Evolutionary conservation across 2,329 filamentous ascomycete genomes (phyloP).

Genomic region (Pestalotiopsis fici): DNA sequence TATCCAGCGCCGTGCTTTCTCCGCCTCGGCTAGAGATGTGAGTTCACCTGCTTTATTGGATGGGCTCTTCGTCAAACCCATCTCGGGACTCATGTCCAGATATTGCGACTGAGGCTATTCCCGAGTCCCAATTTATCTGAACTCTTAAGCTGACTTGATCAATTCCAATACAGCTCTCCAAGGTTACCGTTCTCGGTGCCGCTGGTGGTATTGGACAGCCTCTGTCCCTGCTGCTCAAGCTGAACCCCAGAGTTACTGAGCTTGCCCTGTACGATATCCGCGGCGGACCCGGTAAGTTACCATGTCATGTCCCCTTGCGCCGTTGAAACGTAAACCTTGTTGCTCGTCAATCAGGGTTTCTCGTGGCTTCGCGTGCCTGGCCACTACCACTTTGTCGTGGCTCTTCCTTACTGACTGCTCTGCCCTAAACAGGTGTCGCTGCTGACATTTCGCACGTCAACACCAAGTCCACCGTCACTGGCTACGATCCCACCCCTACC

Average conservation of each 20-base stretch:
- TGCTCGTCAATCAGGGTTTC: background rate
- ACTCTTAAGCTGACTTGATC: conserved; percentile 15
- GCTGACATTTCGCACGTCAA: conserved; percentile 99
- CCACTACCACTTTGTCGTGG: background rate
- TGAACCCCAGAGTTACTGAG: conserved; percentile 92
- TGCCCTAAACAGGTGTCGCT: conserved; percentile 73
- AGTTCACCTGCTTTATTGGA: conserved; percentile 25
- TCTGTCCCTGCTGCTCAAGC: conserved; percentile 95
- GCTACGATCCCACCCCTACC: conserved; percentile 76
- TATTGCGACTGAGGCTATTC: conserved; percentile 3
- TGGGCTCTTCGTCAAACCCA: conserved; percentile 14
- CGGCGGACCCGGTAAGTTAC: conserved; percentile 69
- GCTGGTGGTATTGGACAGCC: conserved; percentile 98
- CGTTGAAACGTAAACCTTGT: conserved; percentile 8
- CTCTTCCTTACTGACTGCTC: background rate
- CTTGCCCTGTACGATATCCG: conserved; percentile 98
- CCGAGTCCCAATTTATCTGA: background rate
- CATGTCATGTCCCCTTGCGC: conserved; percentile 50
- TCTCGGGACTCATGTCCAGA: background rate
- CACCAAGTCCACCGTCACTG: conserved; percentile 93
- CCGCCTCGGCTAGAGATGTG: conserved; percentile 77
- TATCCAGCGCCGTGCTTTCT: conserved; percentile 78
- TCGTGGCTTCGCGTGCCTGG: background rate
- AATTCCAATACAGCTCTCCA: conserved; percentile 71
- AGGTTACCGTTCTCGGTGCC: conserved; percentile 96